phyloP scores from a whole-genome alignment of 108 stramenopile species.

The Discostella pseudostelligera region DNA sequence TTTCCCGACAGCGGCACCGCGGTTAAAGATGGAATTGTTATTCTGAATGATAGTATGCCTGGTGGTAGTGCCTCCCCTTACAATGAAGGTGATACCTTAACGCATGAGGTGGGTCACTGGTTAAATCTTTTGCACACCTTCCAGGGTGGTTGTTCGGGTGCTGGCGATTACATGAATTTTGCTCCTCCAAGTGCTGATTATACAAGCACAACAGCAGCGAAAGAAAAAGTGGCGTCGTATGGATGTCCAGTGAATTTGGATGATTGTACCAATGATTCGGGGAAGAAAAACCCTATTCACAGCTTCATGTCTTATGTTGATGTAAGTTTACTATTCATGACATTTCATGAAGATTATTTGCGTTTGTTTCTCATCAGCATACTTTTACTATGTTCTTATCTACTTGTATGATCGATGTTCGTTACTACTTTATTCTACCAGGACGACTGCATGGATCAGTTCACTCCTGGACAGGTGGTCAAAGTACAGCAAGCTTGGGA shows the following conservation, averaged over 20 bases:
- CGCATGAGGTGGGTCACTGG: constrained; percentile 57
- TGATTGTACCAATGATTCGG: constrained; percentile 9
- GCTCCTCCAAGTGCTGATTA: constrained; percentile 25
- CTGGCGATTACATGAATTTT: constrained; percentile 35
- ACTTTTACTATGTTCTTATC: too few relatives aligned
- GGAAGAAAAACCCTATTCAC: constrained; percentile 8
- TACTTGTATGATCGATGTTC: too few relatives aligned
- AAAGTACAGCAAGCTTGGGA: too few relatives aligned
- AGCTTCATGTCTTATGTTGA: constrained; percentile 26
- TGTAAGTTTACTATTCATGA: constrained; percentile 7
- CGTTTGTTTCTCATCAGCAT: too few relatives aligned
- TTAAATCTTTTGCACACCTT: constrained; percentile 42
- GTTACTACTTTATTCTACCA: too few relatives aligned
- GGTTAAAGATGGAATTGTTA: constrained; percentile 3
- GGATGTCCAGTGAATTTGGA: constrained; percentile 8
- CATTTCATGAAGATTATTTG: too few relatives aligned
- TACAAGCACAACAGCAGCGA: constrained; percentile 26
- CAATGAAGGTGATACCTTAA: constrained; percentile 37
- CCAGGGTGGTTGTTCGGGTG: constrained; percentile 7
- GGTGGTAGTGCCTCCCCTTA: constrained; percentile 8
- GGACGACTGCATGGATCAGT: too few relatives aligned
- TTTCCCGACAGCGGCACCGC: too few relatives aligned
- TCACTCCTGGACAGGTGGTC: too few relatives aligned
- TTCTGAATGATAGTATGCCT: neutral
- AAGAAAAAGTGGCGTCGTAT: constrained; percentile 7